phyloP scores from a whole-genome alignment of 2,329 filamentous ascomycete genomes.

The Pseudocercospora crystallina region DNA sequence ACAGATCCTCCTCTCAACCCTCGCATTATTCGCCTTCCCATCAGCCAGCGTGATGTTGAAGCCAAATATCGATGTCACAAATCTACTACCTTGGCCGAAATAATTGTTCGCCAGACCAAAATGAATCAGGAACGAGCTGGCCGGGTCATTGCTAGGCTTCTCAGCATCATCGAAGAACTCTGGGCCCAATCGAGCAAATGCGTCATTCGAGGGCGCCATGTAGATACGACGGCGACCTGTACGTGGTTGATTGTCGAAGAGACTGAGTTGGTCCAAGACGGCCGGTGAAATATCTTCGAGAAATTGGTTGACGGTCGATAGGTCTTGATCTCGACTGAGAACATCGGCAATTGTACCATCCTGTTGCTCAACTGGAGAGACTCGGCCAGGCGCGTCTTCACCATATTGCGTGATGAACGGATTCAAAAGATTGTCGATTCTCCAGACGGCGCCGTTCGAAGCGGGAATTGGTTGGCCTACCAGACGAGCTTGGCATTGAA shows the following conservation, averaged over 20 bases:
- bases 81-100: neutral
- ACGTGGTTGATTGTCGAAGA: neutral
- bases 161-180: constrained; percentile 3
- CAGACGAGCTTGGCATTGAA: constrained; percentile 5
- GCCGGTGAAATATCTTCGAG: constrained; percentile 4
- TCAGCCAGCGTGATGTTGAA: constrained; percentile 10
- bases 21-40: constrained; percentile 10
- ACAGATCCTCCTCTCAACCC: constrained; percentile 17
- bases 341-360: constrained; percentile 14
- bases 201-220: constrained; percentile 16
- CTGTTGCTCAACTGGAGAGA: neutral
- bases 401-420: constrained; percentile 17
- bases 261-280: constrained; percentile 10
- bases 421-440: constrained; percentile 14
- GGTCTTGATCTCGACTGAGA: constrained; percentile 1
- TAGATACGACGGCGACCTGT: constrained; percentile 5
- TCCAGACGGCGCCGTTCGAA: constrained; percentile 17
- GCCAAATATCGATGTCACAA: neutral
- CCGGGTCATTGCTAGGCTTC: constrained; percentile 11
- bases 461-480: constrained; percentile 10
- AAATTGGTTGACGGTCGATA: constrained; percentile 8
- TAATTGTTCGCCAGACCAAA: constrained; percentile 10
- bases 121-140: constrained; percentile 6
- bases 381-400: neutral
- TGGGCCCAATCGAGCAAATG: neutral